Evolutionary conservation across 768 basidiomycete species (phyloP), one percentile per base, ranked within the genome.

Genomic region (Mycena metata): DNA sequence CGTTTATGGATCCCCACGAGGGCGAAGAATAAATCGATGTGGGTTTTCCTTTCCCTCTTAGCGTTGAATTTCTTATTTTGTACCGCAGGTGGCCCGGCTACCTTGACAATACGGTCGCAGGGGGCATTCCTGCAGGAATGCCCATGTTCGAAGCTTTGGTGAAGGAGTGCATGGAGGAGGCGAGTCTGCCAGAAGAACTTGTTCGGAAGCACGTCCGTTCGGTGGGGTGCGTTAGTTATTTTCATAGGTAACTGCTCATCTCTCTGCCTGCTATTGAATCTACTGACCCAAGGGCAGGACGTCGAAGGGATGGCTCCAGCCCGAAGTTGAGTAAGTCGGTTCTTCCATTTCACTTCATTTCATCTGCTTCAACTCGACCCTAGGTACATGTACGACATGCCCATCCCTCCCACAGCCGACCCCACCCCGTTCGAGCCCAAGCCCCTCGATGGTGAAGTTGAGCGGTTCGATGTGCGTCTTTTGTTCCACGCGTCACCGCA

Each of bases 131-230:
- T 0, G 89, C 91, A 21, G 94, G 96, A 1, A 90, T 91, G 81
- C 75, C 85, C 0, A 79, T 87, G 5, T 88, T 93, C 54, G 91
- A 96, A 54, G 86, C 90, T 2, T 81, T 98, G 49, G 85, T 96
- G 42, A 98, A 97, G 76, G 97, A 98, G 78, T 92, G 94, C 61
- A 91, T 89, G 85, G 97, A 99, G 76, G 97, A 99, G 78, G 97
- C 96, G 2, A 95, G 91, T 72, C 83, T 98, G 24, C 82, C 84
- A 4, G 90, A 90, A 58, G 78, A 82, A n/a, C 76, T 95, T 50
- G 89, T 94, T 13, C 81, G 85, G 54, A 80, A 83, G 23, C 80
- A 91, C 67, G 83, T 90, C 15, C 87, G 85, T 67, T 73, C 87
- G 9, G 88, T 84, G 12, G 96, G 96, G 5, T 85, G 88, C 2